phyloP scores from a whole-genome alignment of 192 early-diverging fungal genomes.

The Chytriomyces sp. region DNA sequence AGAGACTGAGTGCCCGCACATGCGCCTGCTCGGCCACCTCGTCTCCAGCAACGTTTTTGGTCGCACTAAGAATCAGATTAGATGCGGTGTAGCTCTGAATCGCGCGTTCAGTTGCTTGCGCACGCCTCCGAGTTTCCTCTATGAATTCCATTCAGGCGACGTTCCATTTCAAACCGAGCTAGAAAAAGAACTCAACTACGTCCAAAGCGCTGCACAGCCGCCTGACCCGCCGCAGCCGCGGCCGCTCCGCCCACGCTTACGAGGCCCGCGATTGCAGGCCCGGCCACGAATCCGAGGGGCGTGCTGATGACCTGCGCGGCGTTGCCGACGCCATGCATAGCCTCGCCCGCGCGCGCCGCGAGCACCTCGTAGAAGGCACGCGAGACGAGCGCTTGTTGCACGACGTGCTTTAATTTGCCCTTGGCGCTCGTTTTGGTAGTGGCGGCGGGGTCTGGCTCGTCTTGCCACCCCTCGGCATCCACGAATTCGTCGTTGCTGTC shows the following conservation, averaged over 20 bases:
- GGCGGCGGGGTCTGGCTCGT: background rate
- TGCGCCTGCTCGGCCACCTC: background rate
- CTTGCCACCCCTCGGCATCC: conserved; percentile 20
- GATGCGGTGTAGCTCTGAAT: conserved; percentile 25
- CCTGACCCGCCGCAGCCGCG: conserved; percentile 30
- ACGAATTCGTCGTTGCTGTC: conserved; percentile 27
- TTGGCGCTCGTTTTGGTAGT: background rate
- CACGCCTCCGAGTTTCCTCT: conserved; percentile 33
- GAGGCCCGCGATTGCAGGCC: conserved; percentile 30
- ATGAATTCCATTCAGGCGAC: background rate
- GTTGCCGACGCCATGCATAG: conserved; percentile 28
- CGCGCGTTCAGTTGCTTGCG: background rate
- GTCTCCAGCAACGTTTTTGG: conserved; percentile 1
- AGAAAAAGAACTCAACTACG: conserved; percentile 21
- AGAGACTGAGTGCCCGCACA: conserved; percentile 29
- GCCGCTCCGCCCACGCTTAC: conserved; percentile 31
- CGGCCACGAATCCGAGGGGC: conserved; percentile 32
- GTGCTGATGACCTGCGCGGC: conserved; percentile 34
- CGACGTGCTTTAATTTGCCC: background rate
- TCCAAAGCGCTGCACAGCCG: conserved; percentile 36
- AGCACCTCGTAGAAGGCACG: conserved; percentile 36
- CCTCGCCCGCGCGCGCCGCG: conserved; percentile 37
- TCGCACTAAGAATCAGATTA: conserved; percentile 13
- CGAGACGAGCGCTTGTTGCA: conserved; percentile 1
- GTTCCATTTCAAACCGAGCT: background rate